These are phyloP conservation scores for Aspergillus pseudotamarii DNA, from an alignment of 2,329 filamentous ascomycete genomes.

Conservation along the genomic window DNA sequence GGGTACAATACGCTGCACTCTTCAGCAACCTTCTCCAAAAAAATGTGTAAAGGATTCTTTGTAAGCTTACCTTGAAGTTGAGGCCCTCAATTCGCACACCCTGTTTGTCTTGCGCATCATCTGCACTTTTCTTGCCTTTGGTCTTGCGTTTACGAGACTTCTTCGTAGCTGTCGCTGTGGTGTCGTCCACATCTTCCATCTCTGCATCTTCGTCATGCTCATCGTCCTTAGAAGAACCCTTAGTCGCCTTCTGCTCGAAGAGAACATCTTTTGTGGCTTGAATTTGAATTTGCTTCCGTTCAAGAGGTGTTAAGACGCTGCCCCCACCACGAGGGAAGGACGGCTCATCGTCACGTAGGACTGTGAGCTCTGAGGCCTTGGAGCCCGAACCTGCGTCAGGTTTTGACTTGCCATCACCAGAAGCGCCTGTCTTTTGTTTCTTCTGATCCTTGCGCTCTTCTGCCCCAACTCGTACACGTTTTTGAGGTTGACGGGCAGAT, in stretches of 20 bases:
- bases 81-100: constrained; percentile 78
- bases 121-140: constrained; percentile 55
- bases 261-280: constrained; percentile 90
- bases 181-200: constrained; percentile 51
- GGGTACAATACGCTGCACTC: constrained; percentile 71
- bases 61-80: constrained; percentile 74
- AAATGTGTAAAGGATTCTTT: neutral
- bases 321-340: constrained; percentile 91
- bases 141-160: constrained; percentile 43
- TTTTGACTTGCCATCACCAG: constrained; percentile 18
- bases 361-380: constrained; percentile 40
- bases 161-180: constrained; percentile 35
- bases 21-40: constrained; percentile 34
- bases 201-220: constrained; percentile 60
- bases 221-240: constrained; percentile 60
- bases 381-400: constrained; percentile 17
- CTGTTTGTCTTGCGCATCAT: constrained; percentile 52
- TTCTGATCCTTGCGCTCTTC: constrained; percentile 38
- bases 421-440: constrained; percentile 28
- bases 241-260: constrained; percentile 74
- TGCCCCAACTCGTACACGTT: constrained; percentile 44
- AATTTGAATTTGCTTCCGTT: constrained; percentile 94
- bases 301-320: constrained; percentile 85
- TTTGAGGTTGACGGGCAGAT: constrained; percentile 39
- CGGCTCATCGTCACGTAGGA: constrained; percentile 75